phyloP scores from a whole-genome alignment of 2,329 filamentous ascomycete species.

The Fusarium buharicum region DNA sequence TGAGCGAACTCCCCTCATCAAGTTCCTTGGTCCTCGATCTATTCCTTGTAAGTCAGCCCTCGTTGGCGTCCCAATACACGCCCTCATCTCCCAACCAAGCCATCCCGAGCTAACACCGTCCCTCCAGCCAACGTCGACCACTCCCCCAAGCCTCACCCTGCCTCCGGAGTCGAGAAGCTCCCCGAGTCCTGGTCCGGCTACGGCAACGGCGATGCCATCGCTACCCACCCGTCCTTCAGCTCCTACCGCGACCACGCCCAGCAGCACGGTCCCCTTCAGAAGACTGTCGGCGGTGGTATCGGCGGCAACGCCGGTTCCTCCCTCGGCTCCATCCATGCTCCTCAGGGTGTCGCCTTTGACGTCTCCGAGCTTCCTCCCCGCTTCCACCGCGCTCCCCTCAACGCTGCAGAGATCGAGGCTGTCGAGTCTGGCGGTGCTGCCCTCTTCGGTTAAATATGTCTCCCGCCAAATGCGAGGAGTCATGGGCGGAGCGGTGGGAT shows the following conservation, averaged over 20 bases:
- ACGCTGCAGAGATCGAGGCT: conserved; percentile 89
- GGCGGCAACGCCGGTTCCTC: conserved; percentile 74
- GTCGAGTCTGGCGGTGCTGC: conserved; percentile 91
- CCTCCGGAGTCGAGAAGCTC: conserved; percentile 72
- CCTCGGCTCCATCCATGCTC: conserved; percentile 77
- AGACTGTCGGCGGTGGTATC: conserved; percentile 62
- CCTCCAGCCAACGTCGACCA: conserved; percentile 75
- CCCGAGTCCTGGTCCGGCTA: conserved; percentile 62
- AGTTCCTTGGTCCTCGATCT: conserved; percentile 69
- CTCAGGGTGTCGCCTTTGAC: conserved; percentile 84
- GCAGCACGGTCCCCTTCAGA: conserved; percentile 79
- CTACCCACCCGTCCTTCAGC: conserved; percentile 72
- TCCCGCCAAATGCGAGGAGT: conserved; percentile 31
- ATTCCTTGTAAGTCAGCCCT: conserved; percentile 62
- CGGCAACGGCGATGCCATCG: conserved; percentile 48
- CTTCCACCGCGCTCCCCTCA: conserved; percentile 81
- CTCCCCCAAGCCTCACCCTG: conserved; percentile 77
- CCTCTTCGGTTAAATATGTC: conserved; percentile 56
- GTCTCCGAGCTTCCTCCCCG: conserved; percentile 85
- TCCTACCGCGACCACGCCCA: conserved; percentile 81
- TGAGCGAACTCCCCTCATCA: conserved; percentile 70
- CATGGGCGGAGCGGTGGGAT: conserved; percentile 37
- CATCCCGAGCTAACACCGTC: conserved; percentile 30
- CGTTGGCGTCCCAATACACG: not conserved
- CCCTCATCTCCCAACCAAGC: not conserved